Evolutionary conservation across 2,329 filamentous ascomycete genomes (phyloP).

Genomic region (Colletotrichum sp.): DNA sequence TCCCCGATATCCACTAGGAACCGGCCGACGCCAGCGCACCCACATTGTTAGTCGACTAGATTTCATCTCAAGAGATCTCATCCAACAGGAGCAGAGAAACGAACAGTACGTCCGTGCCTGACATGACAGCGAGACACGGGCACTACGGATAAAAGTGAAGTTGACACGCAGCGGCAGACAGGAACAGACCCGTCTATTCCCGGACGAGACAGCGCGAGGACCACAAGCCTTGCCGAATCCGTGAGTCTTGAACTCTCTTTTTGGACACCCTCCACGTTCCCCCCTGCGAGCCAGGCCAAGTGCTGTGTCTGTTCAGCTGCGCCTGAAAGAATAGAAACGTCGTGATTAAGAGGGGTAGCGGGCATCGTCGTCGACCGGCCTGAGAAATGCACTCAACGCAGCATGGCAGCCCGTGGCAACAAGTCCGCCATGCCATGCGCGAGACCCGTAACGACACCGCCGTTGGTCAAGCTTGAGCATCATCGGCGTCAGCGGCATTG

Average conservation of each 20-base stretch:
- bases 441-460: neutral
- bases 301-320: neutral
- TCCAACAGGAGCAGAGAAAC: neutral
- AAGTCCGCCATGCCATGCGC: neutral
- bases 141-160: slow-evolving; percentile 8
- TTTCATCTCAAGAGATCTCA: neutral
- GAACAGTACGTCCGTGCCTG: slow-evolving; percentile 22
- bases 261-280: neutral
- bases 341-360: neutral
- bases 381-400: neutral
- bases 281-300: neutral
- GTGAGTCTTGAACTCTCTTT: slow-evolving; percentile 16
- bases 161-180: slow-evolving; percentile 16
- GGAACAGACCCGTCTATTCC: slow-evolving; percentile 17
- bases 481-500: neutral
- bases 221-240: slow-evolving; percentile 2
- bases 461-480: neutral
- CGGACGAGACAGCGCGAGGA: slow-evolving; percentile 11
- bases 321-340: neutral
- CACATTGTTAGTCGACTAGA: neutral
- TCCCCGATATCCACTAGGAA: slow-evolving; percentile 1
- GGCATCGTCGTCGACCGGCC: neutral
- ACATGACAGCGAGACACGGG: slow-evolving; percentile 22
- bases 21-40: neutral
- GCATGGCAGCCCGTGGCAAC: neutral